These are phyloP conservation scores for Didymella pomorum DNA, from an alignment of 2,329 filamentous ascomycete species.

Conservation along the genomic window DNA sequence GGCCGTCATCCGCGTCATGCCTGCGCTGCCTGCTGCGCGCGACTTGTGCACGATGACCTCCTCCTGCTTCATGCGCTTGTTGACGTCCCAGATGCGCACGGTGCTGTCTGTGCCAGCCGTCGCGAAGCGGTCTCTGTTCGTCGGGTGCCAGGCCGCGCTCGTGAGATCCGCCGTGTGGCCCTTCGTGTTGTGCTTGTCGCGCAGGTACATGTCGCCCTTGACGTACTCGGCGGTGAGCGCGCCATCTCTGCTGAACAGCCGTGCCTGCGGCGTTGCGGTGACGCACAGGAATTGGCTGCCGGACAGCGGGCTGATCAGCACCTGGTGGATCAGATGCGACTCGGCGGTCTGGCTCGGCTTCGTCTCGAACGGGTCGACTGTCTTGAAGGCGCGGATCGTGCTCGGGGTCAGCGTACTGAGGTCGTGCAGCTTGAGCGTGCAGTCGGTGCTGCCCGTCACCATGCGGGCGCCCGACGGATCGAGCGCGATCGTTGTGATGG, in stretches of 20 bases:
- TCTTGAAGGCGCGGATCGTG: constrained; percentile 92
- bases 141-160: constrained; percentile 89
- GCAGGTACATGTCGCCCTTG: constrained; percentile 97
- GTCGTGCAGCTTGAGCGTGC: constrained; percentile 90
- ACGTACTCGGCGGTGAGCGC: constrained; percentile 86
- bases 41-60: constrained; percentile 97
- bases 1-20: constrained; percentile 91
- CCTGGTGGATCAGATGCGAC: constrained; percentile 85
- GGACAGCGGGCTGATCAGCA: constrained; percentile 84
- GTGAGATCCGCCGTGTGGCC: constrained; percentile 94
- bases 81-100: constrained; percentile 94
- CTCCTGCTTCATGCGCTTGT: constrained; percentile 87
- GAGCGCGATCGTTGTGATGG: constrained; percentile 82
- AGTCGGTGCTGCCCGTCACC: constrained; percentile 90
- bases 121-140: constrained; percentile 81
- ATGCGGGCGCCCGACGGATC: constrained; percentile 86
- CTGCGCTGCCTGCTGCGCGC: constrained; percentile 83
- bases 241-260: constrained; percentile 88
- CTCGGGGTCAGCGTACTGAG: constrained; percentile 96
- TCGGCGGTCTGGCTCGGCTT: constrained; percentile 77
- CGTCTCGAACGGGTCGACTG: constrained; percentile 82
- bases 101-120: constrained; percentile 97
- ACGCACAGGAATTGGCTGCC: constrained; percentile 85
- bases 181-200: constrained; percentile 97
- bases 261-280: constrained; percentile 87